phyloP scores from a whole-genome alignment of 2,329 filamentous ascomycete species.

The Furcasterigmium furcatum region DNA sequence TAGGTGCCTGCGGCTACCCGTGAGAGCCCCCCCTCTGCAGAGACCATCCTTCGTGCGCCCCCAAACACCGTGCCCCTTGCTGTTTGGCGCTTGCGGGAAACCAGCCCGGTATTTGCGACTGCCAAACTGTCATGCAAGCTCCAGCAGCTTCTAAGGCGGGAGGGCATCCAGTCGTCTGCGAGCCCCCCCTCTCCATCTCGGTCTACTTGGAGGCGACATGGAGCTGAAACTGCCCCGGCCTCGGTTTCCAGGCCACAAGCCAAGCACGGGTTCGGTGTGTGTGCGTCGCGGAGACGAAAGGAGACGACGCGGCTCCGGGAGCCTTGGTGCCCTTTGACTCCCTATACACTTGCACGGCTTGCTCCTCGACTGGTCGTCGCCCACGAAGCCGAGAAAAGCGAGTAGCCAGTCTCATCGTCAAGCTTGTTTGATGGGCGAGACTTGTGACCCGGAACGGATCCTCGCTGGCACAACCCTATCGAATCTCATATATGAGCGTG shows the following conservation, averaged over 20 bases:
- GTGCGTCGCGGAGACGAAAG: background rate
- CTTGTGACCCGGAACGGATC: background rate
- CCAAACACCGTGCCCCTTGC: conserved; percentile 18
- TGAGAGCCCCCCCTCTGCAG: conserved; percentile 13
- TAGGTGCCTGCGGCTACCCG: conserved; percentile 45
- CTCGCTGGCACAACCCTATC: background rate
- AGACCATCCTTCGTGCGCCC: conserved; percentile 7
- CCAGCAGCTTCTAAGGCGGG: conserved; percentile 24
- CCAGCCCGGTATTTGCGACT: conserved; percentile 34
- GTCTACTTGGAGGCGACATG: conserved; percentile 28
- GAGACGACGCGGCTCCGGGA: background rate
- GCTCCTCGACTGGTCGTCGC: background rate
- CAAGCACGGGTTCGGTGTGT: background rate
- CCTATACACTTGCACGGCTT: background rate
- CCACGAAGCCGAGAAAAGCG: background rate
- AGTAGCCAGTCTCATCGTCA: background rate
- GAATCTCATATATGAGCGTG: conserved; percentile 1
- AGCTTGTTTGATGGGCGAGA: background rate
- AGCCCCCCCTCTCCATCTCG: conserved; percentile 25
- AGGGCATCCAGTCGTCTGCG: conserved; percentile 36
- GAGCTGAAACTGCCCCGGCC: conserved; percentile 33
- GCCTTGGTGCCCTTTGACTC: background rate
- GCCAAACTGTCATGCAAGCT: conserved; percentile 29
- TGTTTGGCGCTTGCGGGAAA: conserved; percentile 31
- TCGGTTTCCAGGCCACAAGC: conserved; percentile 17